Evolutionary conservation across 2,329 filamentous ascomycete species (phyloP).

Genomic region (Pseudogymnoascus sp.): DNA sequence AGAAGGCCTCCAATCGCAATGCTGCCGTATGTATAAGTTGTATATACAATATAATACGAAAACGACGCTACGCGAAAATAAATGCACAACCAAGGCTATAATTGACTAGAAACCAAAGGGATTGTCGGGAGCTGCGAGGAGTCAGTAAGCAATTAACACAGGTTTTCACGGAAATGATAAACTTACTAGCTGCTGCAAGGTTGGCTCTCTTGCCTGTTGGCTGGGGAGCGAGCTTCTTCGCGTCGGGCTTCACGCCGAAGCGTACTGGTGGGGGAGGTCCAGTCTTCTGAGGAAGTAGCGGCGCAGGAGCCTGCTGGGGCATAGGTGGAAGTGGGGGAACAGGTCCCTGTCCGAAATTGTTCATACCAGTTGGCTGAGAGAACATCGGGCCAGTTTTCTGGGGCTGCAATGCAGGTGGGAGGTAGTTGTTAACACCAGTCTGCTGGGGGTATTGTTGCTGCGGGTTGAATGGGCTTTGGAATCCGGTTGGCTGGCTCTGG

Average conservation of each 20-base stretch:
- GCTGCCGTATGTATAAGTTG: conserved; percentile 6
- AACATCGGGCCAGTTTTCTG: conserved; percentile 52
- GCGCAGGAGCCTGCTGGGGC: conserved; percentile 52
- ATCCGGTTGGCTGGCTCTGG: conserved; percentile 46
- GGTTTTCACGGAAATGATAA: conserved; percentile 5
- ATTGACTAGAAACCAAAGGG: conserved; percentile 58
- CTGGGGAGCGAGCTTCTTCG: conserved; percentile 76
- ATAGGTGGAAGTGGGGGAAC: conserved; percentile 45
- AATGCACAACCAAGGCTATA: neutral
- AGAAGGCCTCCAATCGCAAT: conserved; percentile 6
- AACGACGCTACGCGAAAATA: conserved; percentile 12
- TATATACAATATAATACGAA: conserved; percentile 12
- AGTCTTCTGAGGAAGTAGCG: conserved; percentile 71
- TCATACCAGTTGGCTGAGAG: conserved; percentile 45
- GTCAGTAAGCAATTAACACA: conserved; percentile 18
- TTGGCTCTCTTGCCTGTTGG: conserved; percentile 86
- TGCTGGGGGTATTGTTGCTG: conserved; percentile 33
- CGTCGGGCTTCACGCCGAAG: conserved; percentile 70
- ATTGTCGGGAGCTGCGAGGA: conserved; percentile 55
- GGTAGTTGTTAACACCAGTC: conserved; percentile 48
- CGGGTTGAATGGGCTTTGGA: conserved; percentile 37
- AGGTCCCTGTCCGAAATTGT: conserved; percentile 41
- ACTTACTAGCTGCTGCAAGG: conserved; percentile 92
- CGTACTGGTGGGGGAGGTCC: conserved; percentile 81
- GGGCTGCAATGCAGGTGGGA: conserved; percentile 55